These are phyloP conservation scores for Kalmusia sp. DNA, from an alignment of 2,329 filamentous ascomycete genomes.

Conservation along the genomic window DNA sequence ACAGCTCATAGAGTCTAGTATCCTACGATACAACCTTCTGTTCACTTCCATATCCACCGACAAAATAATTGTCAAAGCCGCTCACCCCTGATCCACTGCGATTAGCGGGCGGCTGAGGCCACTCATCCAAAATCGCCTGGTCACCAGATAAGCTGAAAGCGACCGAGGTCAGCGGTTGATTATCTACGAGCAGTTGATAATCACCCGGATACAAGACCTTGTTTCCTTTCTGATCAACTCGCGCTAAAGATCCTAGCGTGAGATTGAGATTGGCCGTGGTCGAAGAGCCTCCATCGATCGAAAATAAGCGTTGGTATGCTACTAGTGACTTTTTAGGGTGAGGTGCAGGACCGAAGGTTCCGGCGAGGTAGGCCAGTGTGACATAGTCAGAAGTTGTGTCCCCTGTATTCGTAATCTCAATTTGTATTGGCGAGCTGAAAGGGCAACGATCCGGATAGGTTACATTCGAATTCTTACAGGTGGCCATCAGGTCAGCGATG, in stretches of 20 bases:
- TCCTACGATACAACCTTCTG: neutral
- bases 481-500: conserved; percentile 48
- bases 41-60: neutral
- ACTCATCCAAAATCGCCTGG: conserved; percentile 50
- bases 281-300: conserved; percentile 43
- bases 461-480: conserved; percentile 37
- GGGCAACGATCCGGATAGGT: conserved; percentile 42
- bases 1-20: too few species aligned
- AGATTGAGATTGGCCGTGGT: conserved; percentile 48
- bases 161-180: conserved; percentile 43
- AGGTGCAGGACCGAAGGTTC: conserved; percentile 57
- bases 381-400: conserved; percentile 59
- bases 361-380: conserved; percentile 58
- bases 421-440: conserved; percentile 36
- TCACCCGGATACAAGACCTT: conserved; percentile 61
- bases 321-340: conserved; percentile 62
- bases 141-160: conserved; percentile 58
- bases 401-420: conserved; percentile 59
- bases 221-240: conserved; percentile 59
- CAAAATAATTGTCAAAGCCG: neutral
- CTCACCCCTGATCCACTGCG: neutral
- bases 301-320: conserved; percentile 56
- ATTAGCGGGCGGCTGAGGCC: conserved; percentile 25
- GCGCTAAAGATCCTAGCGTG: conserved; percentile 58
- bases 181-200: conserved; percentile 47